A percentile compares a stretch with the other conserved stretches of the same genome.
Evolutionary conservation across 129 eudicot species (phyloP).

Genomic region (Calendula officinalis): DNA sequence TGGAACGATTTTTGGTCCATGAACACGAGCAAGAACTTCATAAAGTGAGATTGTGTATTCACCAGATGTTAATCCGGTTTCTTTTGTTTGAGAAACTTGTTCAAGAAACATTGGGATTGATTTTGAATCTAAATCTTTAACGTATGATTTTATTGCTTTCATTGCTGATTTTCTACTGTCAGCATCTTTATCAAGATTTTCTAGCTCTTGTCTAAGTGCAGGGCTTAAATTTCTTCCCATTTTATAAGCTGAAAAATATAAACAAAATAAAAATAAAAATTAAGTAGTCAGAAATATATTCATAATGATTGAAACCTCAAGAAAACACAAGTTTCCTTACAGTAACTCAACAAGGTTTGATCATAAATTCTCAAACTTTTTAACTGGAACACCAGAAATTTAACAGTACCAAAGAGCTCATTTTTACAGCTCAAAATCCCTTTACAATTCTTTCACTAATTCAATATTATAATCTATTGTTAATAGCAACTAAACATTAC

Average conservation of each 20-base stretch:
- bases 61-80: slow-evolving; percentile 55
- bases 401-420: background rate
- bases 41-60: slow-evolving; percentile 22
- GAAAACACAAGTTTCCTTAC: background rate
- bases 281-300: no score
- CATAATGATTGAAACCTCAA: background rate
- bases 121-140: slow-evolving; percentile 80
- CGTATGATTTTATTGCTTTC: slow-evolving; percentile 73
- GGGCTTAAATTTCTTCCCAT: slow-evolving; percentile 79
- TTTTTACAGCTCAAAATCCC: background rate
- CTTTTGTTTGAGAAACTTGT: slow-evolving; percentile 77
- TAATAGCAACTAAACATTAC: background rate
- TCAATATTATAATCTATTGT: background rate
- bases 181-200: slow-evolving; percentile 81
- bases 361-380: background rate
- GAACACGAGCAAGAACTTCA: slow-evolving; percentile 84
- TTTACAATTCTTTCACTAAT: background rate
- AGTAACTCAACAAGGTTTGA: background rate
- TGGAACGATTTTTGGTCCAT: slow-evolving; percentile 76
- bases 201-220: slow-evolving; percentile 50
- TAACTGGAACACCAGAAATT: background rate
- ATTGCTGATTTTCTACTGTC: slow-evolving; percentile 79
- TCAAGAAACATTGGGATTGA: slow-evolving; percentile 87
- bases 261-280: background rate
- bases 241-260: slow-evolving; percentile 2